These are phyloP conservation scores for Filobasidium wieringae DNA, from an alignment of 768 basidiomycete species.

Conservation along the genomic window DNA sequence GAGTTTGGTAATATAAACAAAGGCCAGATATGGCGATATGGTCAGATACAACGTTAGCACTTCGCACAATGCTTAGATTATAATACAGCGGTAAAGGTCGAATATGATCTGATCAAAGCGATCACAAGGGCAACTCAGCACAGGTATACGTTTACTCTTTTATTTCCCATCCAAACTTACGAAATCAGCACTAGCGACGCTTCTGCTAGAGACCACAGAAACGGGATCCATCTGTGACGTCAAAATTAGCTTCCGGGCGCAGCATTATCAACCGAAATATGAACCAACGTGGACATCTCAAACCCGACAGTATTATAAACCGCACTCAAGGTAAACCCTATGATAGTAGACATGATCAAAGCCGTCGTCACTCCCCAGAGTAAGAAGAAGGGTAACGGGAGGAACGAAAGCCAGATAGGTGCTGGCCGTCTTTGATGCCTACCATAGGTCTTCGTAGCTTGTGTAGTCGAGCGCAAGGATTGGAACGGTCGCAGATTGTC, in stretches of 20 bases:
- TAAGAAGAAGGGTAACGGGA: conserved; percentile 5
- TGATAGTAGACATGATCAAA: conserved; percentile 16
- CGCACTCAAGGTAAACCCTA: conserved; percentile 12
- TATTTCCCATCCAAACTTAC: conserved; percentile 1
- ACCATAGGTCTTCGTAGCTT: background rate
- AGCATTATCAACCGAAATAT: background rate
- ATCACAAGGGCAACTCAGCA: background rate
- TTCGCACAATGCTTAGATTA: no score
- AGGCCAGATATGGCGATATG: no score
- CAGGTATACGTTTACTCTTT: background rate
- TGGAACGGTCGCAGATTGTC: no score
- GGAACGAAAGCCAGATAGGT: conserved; percentile 11
- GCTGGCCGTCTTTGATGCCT: background rate
- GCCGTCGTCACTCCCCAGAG: conserved; percentile 6
- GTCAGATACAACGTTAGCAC: no score
- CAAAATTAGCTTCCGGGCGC: background rate
- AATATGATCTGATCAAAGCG: conserved; percentile 5
- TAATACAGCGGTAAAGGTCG: conserved; percentile 11
- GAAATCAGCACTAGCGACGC: conserved; percentile 11
- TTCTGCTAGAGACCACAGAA: conserved; percentile 12
- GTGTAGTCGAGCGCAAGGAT: no score
- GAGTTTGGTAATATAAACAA: no score
- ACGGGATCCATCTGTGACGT: conserved; percentile 8
- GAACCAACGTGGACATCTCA: conserved; percentile 16
- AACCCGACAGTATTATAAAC: conserved; percentile 15